These are phyloP conservation scores for Mycogone perniciosa DNA, from an alignment of 2,329 filamentous ascomycete genomes.

Conservation along the genomic window DNA sequence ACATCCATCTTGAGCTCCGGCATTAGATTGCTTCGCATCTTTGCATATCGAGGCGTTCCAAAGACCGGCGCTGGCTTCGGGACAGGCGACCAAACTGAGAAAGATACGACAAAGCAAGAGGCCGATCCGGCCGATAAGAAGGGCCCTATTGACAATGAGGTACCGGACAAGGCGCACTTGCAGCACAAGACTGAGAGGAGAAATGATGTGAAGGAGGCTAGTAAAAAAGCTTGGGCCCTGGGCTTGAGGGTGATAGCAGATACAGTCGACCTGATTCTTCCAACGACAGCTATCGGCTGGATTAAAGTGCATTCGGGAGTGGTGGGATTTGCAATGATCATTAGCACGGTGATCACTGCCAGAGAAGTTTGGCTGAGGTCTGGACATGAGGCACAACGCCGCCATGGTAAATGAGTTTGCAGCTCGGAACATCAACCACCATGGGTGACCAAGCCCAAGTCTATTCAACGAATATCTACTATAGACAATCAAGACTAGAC, in stretches of 20 bases:
- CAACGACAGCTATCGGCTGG: slow-evolving; percentile 56
- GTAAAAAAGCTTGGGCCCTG: slow-evolving; percentile 29
- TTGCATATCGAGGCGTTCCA: slow-evolving; percentile 31
- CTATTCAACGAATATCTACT: too few relatives aligned
- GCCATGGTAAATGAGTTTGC: slow-evolving; percentile 16
- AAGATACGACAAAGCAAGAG: slow-evolving; percentile 16
- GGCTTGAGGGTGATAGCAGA: slow-evolving; percentile 49
- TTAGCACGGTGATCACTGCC: slow-evolving; percentile 8
- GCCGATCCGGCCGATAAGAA: slow-evolving; percentile 18
- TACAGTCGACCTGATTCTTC: slow-evolving; percentile 55
- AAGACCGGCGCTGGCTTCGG: slow-evolving; percentile 23
- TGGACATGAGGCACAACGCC: background rate
- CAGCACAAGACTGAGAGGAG: slow-evolving; percentile 28
- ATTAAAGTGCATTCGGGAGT: slow-evolving; percentile 42
- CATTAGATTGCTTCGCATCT: slow-evolving; percentile 35
- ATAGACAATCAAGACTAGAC: too few relatives aligned
- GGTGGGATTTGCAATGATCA: slow-evolving; percentile 49
- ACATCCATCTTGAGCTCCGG: slow-evolving; percentile 41
- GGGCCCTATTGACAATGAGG: slow-evolving; percentile 28
- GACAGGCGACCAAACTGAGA: slow-evolving; percentile 12
- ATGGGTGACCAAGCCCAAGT: too few relatives aligned
- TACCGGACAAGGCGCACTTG: background rate
- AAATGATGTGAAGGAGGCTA: slow-evolving; percentile 24
- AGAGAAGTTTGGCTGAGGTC: slow-evolving; percentile 2
- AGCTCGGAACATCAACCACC: too few relatives aligned